Percentiles rank a stretch among this genome's conserved stretches.
phyloP scores from a whole-genome alignment of 352 stramenopile species.

The Phytophthora pinifolia region DNA sequence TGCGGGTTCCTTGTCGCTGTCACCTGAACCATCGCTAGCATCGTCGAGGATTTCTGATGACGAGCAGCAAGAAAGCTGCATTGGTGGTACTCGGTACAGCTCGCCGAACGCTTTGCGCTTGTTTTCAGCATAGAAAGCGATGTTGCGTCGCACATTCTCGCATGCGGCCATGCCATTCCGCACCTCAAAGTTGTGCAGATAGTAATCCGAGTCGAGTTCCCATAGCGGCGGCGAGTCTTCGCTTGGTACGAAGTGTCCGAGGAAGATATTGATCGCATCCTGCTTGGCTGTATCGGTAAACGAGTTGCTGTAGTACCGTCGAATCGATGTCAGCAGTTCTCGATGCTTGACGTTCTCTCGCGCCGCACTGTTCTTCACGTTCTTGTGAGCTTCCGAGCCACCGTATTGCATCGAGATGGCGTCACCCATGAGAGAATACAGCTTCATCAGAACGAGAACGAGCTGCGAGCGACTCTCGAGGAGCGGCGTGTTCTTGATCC shows the following conservation, averaged over 20 bases:
- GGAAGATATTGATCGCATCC: slow-evolving; percentile 99
- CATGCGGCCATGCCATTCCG: slow-evolving; percentile 62
- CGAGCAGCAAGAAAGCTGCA: slow-evolving; percentile 41
- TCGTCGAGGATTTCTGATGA: slow-evolving; percentile 35
- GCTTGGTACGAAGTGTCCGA: slow-evolving; percentile 91
- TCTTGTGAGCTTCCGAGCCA: slow-evolving; percentile 99
- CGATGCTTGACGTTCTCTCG: slow-evolving; percentile 93
- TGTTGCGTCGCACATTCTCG: slow-evolving; percentile 60
- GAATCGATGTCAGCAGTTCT: slow-evolving; percentile 98
- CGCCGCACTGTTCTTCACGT: slow-evolving; percentile 91
- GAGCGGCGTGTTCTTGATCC: slow-evolving; percentile 89
- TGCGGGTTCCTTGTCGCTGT: slow-evolving; percentile 33
- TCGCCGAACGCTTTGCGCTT: slow-evolving; percentile 51
- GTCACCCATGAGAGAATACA: slow-evolving; percentile 98
- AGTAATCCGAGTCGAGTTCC: slow-evolving; percentile 90
- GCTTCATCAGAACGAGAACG: slow-evolving; percentile 96
- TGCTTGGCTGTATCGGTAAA: slow-evolving; percentile 99
- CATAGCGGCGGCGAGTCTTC: slow-evolving; percentile 69
- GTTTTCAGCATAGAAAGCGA: slow-evolving; percentile 65
- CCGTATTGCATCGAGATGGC: slow-evolving; percentile 99
- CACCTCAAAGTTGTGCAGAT: slow-evolving; percentile 91
- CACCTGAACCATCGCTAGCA: slow-evolving; percentile 26
- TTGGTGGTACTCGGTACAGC: slow-evolving; percentile 18
- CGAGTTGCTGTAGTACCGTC: slow-evolving; percentile 99
- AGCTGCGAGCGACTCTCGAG: slow-evolving; percentile 91